phyloP scores from a whole-genome alignment of 208 protist genomes.

The Novymonas esmeraldas region DNA sequence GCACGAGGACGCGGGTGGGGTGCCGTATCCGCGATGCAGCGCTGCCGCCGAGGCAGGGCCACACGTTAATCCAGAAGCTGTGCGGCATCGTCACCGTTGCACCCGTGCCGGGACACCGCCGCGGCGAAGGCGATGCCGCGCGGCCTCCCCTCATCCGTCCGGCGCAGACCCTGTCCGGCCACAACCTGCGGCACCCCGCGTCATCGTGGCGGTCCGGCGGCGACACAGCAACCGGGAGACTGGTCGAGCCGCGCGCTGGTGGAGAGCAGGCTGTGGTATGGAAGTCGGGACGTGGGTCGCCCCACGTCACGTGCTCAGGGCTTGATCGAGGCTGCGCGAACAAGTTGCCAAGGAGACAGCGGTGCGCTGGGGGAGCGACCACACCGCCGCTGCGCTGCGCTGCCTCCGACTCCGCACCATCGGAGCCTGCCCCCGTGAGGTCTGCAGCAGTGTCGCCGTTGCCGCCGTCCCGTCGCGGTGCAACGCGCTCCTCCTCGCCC shows the following conservation, averaged over 20 bases:
- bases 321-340: not conserved
- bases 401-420: too few relatives aligned
- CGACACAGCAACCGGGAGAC: too few relatives aligned
- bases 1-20: conserved; percentile 26
- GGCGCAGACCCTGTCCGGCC: too few relatives aligned
- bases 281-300: not conserved
- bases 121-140: too few relatives aligned
- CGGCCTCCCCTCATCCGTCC: too few relatives aligned
- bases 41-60: conserved; percentile 25
- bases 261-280: not conserved
- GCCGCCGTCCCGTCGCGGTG: not conserved
- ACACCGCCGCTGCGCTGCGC: too few relatives aligned
- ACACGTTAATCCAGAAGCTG: conserved; percentile 34
- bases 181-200: too few relatives aligned
- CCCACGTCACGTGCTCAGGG: not conserved
- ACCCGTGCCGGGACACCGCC: too few relatives aligned
- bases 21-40: not conserved
- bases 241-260: too few relatives aligned
- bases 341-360: conserved; percentile 9
- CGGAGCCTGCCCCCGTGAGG: too few relatives aligned
- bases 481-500: too few relatives aligned
- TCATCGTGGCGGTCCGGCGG: too few relatives aligned
- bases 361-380: not conserved
- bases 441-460: not conserved
- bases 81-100: not conserved